Evolutionary conservation across 768 basidiomycete species (phyloP).

Genomic region (Chalciporus piperatus): DNA sequence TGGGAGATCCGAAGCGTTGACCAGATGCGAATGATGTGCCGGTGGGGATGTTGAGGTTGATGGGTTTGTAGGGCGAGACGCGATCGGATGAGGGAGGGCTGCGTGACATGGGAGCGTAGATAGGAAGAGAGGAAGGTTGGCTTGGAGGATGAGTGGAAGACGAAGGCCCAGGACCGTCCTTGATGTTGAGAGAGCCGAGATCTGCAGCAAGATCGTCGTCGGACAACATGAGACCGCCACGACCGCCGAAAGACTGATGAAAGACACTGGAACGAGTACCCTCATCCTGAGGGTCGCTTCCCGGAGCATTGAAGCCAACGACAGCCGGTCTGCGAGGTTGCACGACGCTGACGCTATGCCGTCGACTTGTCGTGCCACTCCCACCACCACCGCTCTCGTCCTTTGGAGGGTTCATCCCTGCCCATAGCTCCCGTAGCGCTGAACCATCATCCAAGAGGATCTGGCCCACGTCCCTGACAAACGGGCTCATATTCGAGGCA

Average conservation of each 20-base stretch:
- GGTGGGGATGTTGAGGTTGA: constrained; percentile 58
- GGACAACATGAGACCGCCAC: constrained; percentile 63
- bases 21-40: constrained; percentile 44
- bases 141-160: constrained; percentile 55
- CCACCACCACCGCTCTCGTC: constrained; percentile 63
- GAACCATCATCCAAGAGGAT: constrained; percentile 74
- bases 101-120: constrained; percentile 66
- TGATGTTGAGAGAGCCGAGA: constrained; percentile 59
- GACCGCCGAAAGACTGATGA: constrained; percentile 39
- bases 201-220: constrained; percentile 82
- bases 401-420: constrained; percentile 60
- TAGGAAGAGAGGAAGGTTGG: constrained; percentile 74
- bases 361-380: constrained; percentile 78
- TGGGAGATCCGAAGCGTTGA: constrained; percentile 54
- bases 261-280: constrained; percentile 30
- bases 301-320: constrained; percentile 67
- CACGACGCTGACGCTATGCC: constrained; percentile 82
- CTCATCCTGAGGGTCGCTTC: constrained; percentile 44
- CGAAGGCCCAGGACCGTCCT: constrained; percentile 31
- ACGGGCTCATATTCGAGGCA: constrained; percentile 79
- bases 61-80: constrained; percentile 54
- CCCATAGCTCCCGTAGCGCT: constrained; percentile 73
- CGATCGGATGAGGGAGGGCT: constrained; percentile 56
- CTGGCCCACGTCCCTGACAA: constrained; percentile 79
- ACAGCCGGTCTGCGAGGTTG: constrained; percentile 67